A percentile compares a stretch with the other conserved stretches of the same genome.
Conservation (phyloP, 345 rosid genomes). For the Eucalyptus regnans region DNA sequence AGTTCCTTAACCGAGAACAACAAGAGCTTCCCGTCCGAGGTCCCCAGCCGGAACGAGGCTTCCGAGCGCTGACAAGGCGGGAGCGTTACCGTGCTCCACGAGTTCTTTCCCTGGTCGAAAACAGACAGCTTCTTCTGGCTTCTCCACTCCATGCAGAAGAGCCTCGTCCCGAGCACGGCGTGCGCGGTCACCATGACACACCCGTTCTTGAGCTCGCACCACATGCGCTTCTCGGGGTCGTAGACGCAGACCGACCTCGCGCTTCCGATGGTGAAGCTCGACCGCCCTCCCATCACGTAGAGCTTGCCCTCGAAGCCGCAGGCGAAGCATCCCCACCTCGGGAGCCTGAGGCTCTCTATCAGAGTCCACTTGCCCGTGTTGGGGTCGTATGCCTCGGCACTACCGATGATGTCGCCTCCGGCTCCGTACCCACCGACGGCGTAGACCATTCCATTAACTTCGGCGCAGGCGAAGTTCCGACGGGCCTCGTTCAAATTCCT, state of each 20-base stretch:
- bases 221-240: constrained; percentile 44
- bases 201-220: constrained; percentile 83
- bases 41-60: constrained; percentile 65
- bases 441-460: constrained; percentile 71
- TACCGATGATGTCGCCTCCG: constrained; percentile 60
- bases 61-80: constrained; percentile 68
- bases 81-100: constrained; percentile 71
- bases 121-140: constrained; percentile 71
- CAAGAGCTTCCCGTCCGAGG: constrained; percentile 60
- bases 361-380: constrained; percentile 44
- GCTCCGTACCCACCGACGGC: constrained; percentile 73
- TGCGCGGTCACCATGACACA: constrained; percentile 93
- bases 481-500: constrained; percentile 68
- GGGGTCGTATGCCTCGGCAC: constrained; percentile 75
- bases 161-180: constrained; percentile 63
- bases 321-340: constrained; percentile 86
- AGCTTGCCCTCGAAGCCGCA: constrained; percentile 69
- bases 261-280: constrained; percentile 86
- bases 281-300: constrained; percentile 91
- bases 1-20: constrained; percentile 48
- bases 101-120: constrained; percentile 42
- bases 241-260: constrained; percentile 68
- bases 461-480: constrained; percentile 84
- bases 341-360: constrained; percentile 68
- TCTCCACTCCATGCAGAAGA: constrained; percentile 89